Conservation (phyloP, 306 rosid genomes). For the Delonix regia region DNA sequence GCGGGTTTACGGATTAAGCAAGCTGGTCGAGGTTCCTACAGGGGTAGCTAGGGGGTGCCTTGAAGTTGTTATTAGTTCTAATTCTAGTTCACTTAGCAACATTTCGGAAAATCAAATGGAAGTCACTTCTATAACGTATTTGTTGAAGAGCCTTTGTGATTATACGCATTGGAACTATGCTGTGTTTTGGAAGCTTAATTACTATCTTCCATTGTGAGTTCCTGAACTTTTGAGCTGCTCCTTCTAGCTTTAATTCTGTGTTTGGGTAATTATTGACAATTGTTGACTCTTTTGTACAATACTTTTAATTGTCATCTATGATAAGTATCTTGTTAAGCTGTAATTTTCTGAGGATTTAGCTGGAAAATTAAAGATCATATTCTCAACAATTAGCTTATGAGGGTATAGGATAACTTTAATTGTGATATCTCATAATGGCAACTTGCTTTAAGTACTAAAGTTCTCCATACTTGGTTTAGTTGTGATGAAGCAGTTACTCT, state of each 20-base stretch:
- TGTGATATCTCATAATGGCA: background rate
- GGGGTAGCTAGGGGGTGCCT: conserved; percentile 72
- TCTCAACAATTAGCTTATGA: background rate
- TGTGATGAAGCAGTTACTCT: background rate
- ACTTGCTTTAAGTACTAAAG: background rate
- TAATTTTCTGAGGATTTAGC: background rate
- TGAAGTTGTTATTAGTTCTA: conserved; percentile 40
- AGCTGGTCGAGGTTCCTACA: conserved; percentile 88
- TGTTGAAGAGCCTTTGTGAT: conserved; percentile 73
- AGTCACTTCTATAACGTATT: conserved; percentile 49
- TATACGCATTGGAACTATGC: conserved; percentile 75
- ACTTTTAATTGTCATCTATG: background rate
- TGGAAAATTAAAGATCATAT: background rate
- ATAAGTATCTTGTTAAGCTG: background rate
- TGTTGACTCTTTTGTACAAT: background rate
- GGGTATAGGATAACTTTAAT: background rate
- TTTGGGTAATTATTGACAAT: background rate
- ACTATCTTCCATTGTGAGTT: conserved; percentile 51
- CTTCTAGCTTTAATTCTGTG: background rate
- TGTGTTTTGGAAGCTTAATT: conserved; percentile 89
- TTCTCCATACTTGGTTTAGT: background rate
- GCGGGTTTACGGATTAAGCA: conserved; percentile 81
- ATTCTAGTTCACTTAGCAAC: conserved; percentile 28
- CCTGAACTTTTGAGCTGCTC: conserved; percentile 21
- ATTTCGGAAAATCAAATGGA: conserved; percentile 61